Percentiles rank a stretch among this genome's conserved stretches.
Evolutionary conservation across 2,329 filamentous ascomycete genomes (phyloP).

Genomic region (Harringtonia lauricola): DNA sequence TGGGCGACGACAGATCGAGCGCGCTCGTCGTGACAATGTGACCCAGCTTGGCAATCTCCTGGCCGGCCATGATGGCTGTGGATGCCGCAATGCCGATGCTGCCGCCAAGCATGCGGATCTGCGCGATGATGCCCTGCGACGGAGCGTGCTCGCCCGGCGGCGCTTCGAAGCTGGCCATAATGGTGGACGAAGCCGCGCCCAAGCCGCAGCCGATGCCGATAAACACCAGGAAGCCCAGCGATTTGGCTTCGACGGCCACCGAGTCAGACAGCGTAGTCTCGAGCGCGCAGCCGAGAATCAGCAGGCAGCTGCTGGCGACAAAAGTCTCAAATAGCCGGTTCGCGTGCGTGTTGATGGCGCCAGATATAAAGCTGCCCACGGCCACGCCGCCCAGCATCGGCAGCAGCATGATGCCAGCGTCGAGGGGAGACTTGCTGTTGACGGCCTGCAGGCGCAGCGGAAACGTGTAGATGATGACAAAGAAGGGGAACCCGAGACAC

Average conservation of each 20-base stretch:
- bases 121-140: slow-evolving; percentile 41
- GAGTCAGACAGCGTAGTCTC: slow-evolving; percentile 27
- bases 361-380: slow-evolving; percentile 30
- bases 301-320: slow-evolving; percentile 27
- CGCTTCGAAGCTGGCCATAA: slow-evolving; percentile 30
- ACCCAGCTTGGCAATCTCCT: slow-evolving; percentile 18
- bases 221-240: slow-evolving; percentile 37
- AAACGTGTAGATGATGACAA: slow-evolving; percentile 36
- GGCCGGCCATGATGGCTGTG: slow-evolving; percentile 30
- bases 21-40: slow-evolving; percentile 15
- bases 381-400: slow-evolving; percentile 40
- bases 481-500: slow-evolving; percentile 38
- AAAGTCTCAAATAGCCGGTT: slow-evolving; percentile 33
- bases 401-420: slow-evolving; percentile 39
- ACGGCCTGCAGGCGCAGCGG: slow-evolving; percentile 38
- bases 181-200: slow-evolving; percentile 34
- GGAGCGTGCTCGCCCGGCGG: slow-evolving; percentile 29
- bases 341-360: slow-evolving; percentile 28
- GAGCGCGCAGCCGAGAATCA: slow-evolving; percentile 35
- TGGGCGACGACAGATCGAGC: slow-evolving; percentile 12
- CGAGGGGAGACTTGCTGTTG: slow-evolving; percentile 31
- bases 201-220: slow-evolving; percentile 43
- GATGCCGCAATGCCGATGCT: slow-evolving; percentile 43
- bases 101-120: slow-evolving; percentile 39
- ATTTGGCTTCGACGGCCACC: slow-evolving; percentile 28